Percentiles rank a stretch among this genome's conserved stretches.
Evolutionary conservation across 257 asterid species (phyloP).

Genomic region (Sherardia arvensis): DNA sequence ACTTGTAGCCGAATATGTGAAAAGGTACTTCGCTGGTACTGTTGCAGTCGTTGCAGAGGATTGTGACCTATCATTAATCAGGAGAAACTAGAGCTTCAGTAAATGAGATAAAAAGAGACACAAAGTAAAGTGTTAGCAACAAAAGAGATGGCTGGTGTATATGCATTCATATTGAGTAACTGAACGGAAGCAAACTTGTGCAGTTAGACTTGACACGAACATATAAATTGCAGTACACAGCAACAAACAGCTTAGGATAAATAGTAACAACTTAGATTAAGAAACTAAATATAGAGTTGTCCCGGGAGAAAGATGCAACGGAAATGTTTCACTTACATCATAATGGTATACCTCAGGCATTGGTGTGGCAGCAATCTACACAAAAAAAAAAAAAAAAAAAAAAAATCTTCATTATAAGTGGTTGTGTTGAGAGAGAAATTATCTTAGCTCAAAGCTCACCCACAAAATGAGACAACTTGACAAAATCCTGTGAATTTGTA

Average conservation of each 20-base stretch:
- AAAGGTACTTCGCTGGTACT: constrained; percentile 45
- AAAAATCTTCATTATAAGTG: constrained; percentile 13
- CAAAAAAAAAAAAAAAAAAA: no score
- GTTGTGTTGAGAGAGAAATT: no score
- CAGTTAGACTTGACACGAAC: not conserved
- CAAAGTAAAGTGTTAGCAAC: not conserved
- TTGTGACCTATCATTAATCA: constrained; percentile 44
- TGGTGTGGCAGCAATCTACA: constrained; percentile 61
- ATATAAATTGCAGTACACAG: not conserved
- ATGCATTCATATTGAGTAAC: no score
- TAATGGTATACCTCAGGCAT: constrained; percentile 84
- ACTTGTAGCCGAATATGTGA: constrained; percentile 85
- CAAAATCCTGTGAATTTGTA: not conserved
- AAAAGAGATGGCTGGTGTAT: not conserved
- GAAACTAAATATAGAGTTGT: not conserved
- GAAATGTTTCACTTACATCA: constrained; percentile 43
- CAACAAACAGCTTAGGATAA: not conserved
- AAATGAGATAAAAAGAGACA: not conserved
- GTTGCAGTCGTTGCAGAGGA: constrained; percentile 87
- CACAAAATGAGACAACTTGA: not conserved
- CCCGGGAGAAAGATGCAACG: constrained; percentile 1
- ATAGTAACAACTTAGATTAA: not conserved
- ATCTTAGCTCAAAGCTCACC: not conserved
- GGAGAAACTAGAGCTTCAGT: not conserved
- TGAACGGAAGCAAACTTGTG: not conserved